These are phyloP conservation scores for Stephanodiscus minutulus DNA, from an alignment of 108 stramenopile genomes.

Conservation along the genomic window DNA sequence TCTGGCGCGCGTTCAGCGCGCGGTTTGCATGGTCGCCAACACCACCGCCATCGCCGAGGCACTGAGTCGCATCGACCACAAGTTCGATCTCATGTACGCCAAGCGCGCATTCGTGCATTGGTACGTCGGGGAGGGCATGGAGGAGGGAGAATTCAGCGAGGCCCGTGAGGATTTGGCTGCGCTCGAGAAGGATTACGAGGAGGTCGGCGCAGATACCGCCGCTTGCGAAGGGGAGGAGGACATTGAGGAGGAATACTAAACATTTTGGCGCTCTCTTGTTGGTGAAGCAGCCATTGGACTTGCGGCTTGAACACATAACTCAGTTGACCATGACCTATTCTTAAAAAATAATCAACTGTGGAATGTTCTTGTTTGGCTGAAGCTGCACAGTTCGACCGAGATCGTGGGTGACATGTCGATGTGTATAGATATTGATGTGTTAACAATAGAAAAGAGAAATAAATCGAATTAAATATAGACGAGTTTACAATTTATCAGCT, in stretches of 20 bases:
- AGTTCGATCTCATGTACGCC: conserved; percentile 99
- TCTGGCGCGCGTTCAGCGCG: conserved; percentile 94
- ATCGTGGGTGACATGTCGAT: no score
- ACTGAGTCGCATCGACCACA: conserved; percentile 98
- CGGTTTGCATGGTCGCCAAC: conserved; percentile 99
- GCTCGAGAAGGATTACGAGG: conserved; percentile 98
- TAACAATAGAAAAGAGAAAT: no score
- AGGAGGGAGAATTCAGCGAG: conserved; percentile 99
- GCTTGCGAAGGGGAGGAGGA: conserved; percentile 93
- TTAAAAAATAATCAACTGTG: neutral
- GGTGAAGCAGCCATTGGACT: no score
- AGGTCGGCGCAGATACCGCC: conserved; percentile 94
- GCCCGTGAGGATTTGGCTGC: conserved; percentile 99
- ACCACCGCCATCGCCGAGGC: no score
- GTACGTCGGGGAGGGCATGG: conserved; percentile 99
- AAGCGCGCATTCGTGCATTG: conserved; percentile 99
- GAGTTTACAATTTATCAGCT: no score
- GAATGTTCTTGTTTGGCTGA: no score
- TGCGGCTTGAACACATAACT: neutral
- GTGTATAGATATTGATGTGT: no score
- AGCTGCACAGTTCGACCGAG: no score
- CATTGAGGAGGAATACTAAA: conserved; percentile 89
- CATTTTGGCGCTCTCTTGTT: no score
- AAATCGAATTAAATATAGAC: no score
- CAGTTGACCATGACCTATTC: neutral